phyloP scores from a whole-genome alignment of 441 rosid species.

The Isatis lusitanica region DNA sequence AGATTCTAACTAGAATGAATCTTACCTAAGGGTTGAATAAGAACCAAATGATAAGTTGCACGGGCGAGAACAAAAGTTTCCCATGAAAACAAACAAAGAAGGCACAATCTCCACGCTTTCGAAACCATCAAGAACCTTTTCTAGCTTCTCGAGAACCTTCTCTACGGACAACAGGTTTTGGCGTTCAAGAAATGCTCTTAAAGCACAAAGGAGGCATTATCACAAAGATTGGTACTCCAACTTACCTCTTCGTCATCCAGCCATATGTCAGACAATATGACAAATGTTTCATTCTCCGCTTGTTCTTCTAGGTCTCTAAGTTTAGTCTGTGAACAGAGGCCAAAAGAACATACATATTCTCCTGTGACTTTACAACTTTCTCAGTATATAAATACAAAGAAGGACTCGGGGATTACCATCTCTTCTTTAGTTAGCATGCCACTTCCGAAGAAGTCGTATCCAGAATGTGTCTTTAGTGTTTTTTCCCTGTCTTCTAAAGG shows the following conservation, averaged over 20 bases:
- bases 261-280: constrained; percentile 76
- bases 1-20: constrained; percentile 3
- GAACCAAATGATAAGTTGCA: constrained; percentile 81
- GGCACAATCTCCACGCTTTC: not conserved
- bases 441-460: constrained; percentile 83
- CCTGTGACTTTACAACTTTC: constrained; percentile 1
- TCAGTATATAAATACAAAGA: constrained; percentile 7
- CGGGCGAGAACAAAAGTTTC: constrained; percentile 79
- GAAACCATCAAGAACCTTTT: constrained; percentile 1
- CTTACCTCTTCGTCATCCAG: constrained; percentile 84
- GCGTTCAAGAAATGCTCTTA: not conserved
- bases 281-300: constrained; percentile 82
- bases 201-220: not conserved
- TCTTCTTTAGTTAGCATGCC: constrained; percentile 75
- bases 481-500: constrained; percentile 83
- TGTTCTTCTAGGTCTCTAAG: constrained; percentile 63
- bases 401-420: constrained; percentile 57
- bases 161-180: not conserved
- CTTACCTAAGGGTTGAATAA: constrained; percentile 78
- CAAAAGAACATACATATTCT: constrained; percentile 38
- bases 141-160: not conserved
- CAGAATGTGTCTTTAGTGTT: constrained; percentile 63
- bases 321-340: constrained; percentile 49
- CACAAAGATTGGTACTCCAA: constrained; percentile 15
- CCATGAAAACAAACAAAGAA: constrained; percentile 83